Base-by-base conservation (phyloP, 305 asterid genomes). In the Stenogyne calaminthoides region DNA sequence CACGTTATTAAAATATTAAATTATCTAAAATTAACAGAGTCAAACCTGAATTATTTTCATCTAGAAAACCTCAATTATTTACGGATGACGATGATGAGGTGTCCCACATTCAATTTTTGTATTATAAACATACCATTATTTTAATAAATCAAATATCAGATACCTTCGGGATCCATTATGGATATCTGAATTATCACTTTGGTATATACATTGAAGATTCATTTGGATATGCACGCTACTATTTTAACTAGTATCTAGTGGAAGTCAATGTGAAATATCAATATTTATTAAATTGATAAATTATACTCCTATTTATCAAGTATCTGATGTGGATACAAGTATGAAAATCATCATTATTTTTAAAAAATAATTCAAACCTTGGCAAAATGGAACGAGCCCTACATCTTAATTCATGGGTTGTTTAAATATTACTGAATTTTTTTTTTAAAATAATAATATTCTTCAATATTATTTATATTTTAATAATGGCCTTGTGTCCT, bases 181-280 rank as follows among this genome's bases (percentile, higher is more conserved):
- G 36, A 63, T 73, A 49, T 75, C 63, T 76, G 73, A 69, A 76
- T 55, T 22, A 67, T 80, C 54, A 66, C 75, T 55, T 69, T 63
- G 79, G 81, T 46, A 80, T 76, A 75, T 81, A 71, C 85, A 71
- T 18, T 66, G 25, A 32, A 81, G 80, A 81, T 81, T 75, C 82
- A 57, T 44, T 15, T 8, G 54, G 55, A 19, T 64, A 64, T 19
- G 10, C 9, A 18, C 8, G 1, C 19, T 6, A 7, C 4, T 27
- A 18, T 57, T 58, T 25, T 14, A 58, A 20, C 14, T 9, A 36
- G 6, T 27, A 62, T n/a, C n/a, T 20, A 44, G 6, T 19, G n/a
- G 4, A 61, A 34, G 84, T 76, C 76, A 76, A 67, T 64, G 56
- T 51, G 67, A 32, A 64, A 46, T 58, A 9, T 3, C 39, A 9